These are phyloP conservation scores for Naganishia vaughanmartiniae DNA, from an alignment of 768 basidiomycete species.

Conservation along the genomic window DNA sequence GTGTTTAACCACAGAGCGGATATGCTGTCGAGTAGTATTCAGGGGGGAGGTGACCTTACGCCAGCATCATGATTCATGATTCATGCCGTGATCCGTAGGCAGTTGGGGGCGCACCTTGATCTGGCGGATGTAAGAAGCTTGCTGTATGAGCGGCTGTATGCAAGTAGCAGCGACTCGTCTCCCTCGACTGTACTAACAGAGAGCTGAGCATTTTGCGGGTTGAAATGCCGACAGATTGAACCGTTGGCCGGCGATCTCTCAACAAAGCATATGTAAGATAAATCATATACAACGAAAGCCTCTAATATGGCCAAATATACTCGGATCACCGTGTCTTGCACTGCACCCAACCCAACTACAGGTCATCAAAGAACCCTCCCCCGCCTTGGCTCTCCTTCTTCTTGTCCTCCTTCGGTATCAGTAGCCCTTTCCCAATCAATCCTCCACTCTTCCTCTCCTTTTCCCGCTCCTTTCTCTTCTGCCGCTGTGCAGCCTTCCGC, in stretches of 20 bases:
- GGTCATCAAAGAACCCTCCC: slow-evolving; percentile 65
- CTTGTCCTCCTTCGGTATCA: slow-evolving; percentile 62
- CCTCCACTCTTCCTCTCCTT: slow-evolving; percentile 29
- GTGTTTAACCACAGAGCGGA: no score
- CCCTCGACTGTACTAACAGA: no score
- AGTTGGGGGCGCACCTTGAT: neutral
- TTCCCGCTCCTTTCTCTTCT: slow-evolving; percentile 39
- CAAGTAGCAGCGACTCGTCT: no score
- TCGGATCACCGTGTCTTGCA: neutral
- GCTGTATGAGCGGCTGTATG: no score
- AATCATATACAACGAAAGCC: neutral
- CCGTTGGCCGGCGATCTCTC: no score
- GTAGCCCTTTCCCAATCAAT: slow-evolving; percentile 47
- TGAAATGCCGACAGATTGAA: no score
- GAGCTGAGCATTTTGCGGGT: no score
- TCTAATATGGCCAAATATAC: neutral
- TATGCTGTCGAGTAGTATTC: neutral
- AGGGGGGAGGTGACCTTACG: neutral
- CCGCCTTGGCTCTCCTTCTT: slow-evolving; percentile 64
- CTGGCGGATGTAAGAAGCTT: neutral
- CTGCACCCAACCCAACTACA: slow-evolving; percentile 52
- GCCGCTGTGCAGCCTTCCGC: slow-evolving; percentile 29
- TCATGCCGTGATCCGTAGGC: neutral
- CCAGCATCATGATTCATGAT: no score
- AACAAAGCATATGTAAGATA: no score